phyloP scores from a whole-genome alignment of 306 rosid species.

The Quercus robur region DNA sequence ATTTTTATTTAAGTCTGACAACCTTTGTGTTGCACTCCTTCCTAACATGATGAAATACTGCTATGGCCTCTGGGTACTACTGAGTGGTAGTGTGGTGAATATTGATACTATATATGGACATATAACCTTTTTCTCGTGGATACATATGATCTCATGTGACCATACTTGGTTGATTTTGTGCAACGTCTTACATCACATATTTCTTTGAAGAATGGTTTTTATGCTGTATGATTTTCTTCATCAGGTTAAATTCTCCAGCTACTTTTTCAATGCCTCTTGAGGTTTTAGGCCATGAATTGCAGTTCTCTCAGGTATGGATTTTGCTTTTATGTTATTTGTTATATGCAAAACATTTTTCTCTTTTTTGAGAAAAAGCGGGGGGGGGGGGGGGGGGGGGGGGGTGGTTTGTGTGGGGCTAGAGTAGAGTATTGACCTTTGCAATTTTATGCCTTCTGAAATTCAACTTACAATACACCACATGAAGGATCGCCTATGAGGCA shows the following conservation, averaged over 20 bases:
- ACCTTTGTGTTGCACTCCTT: neutral
- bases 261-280: conserved; percentile 86
- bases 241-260: conserved; percentile 78
- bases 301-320: conserved; percentile 66
- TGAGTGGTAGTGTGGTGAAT: neutral
- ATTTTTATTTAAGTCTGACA: no score
- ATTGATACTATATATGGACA: neutral
- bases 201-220: neutral
- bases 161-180: neutral
- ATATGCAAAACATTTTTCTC: neutral
- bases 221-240: conserved; percentile 3
- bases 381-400: neutral
- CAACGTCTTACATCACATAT: neutral
- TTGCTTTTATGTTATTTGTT: neutral
- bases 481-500: neutral
- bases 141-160: neutral
- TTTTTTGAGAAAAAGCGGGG: neutral
- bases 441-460: neutral
- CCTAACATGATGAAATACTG: neutral
- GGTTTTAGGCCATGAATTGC: conserved; percentile 77
- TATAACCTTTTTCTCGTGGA: neutral
- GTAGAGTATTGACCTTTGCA: neutral
- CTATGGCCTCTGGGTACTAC: neutral
- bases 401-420: neutral
- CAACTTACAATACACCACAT: neutral